Evolutionary conservation across 164 flowering plant species (phyloP), one percentile per base, ranked within the genome.

Genomic region (Stephania cephalantha): DNA sequence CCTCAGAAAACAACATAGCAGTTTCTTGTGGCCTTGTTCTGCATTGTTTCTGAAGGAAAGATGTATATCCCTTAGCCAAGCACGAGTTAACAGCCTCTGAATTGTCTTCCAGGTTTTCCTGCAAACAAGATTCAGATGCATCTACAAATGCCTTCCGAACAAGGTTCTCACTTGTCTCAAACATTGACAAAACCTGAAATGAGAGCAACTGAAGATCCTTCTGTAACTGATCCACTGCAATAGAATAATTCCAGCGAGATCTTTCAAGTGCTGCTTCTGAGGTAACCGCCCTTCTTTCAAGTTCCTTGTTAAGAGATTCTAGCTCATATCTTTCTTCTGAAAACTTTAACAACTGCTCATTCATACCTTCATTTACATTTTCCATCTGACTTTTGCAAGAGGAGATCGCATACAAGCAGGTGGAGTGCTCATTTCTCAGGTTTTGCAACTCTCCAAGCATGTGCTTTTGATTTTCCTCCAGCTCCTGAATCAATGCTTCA

Each of bases 401-500:
- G 42, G 97, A 84, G 78, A 90, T 77, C 29, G 91, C 85, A 80
- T 88, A 88, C 69, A 89, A 70, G 83, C 95, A 90, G 74, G 88
- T 81, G 12, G 97, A 85, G 68, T 96, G 97, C 83, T 94, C 97
- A 78, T 82, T 86, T 82, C 90, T 90, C 72, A 96, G 86, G 80
- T 77, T 86, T 80, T 94, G 95, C 84, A 92, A 80, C 83, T 96
- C 99, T 73, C 79, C 95, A 63, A 90, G 81, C 89, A 92, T 79
- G 78, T 84, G 93, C 84, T 91, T 91, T 80, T 91, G 99, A 84
- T 85, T 94, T 85, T 90, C 97, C 85, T 93, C 99, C n/a, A 94
- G 90, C 82, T 92, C 97, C 69, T 91, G 97, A 75, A 94, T 74
- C 67, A 96, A 93, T 68, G 92, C 86, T 87, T 96, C 97, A 82